phyloP scores from a whole-genome alignment of 768 basidiomycete genomes.

The Leccinum arenicola region DNA sequence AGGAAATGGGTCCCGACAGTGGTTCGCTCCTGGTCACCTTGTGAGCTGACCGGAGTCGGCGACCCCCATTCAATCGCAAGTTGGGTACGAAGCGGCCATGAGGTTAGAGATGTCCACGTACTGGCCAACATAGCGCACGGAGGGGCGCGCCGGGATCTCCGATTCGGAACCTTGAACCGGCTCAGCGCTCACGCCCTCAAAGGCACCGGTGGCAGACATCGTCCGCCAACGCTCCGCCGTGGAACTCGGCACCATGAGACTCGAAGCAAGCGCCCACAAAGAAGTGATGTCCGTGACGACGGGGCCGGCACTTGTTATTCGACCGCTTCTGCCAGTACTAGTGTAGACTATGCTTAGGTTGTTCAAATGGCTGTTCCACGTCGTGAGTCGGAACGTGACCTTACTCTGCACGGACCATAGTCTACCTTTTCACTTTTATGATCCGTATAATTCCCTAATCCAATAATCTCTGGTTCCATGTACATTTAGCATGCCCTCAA shows the following conservation, averaged over 20 bases:
- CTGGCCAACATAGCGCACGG: conserved; percentile 40
- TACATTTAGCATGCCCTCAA: too few species aligned
- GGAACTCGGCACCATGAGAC: conserved; percentile 49
- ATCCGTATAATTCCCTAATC: too few species aligned
- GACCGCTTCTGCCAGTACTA: too few species aligned
- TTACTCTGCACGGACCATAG: too few species aligned
- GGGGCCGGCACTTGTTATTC: too few species aligned
- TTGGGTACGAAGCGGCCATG: conserved; percentile 25
- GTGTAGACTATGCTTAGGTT: too few species aligned
- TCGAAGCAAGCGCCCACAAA: conserved; percentile 39
- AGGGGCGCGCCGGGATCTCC: conserved; percentile 50
- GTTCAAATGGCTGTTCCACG: too few species aligned
- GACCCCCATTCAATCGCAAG: conserved; percentile 24
- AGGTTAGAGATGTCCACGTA: conserved; percentile 36
- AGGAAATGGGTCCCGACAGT: neutral
- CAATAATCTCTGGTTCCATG: too few species aligned
- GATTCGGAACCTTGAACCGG: conserved; percentile 22
- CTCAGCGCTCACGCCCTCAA: conserved; percentile 41
- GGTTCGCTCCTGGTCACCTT: too few species aligned
- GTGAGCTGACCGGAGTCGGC: too few species aligned
- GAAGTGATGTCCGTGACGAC: conserved; percentile 42
- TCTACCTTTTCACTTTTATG: too few species aligned
- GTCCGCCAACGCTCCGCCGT: conserved; percentile 38
- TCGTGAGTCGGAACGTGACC: too few species aligned
- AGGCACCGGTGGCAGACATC: conserved; percentile 38